phyloP scores from a whole-genome alignment of 164 flowering plant species.

The Vitis cinerea region DNA sequence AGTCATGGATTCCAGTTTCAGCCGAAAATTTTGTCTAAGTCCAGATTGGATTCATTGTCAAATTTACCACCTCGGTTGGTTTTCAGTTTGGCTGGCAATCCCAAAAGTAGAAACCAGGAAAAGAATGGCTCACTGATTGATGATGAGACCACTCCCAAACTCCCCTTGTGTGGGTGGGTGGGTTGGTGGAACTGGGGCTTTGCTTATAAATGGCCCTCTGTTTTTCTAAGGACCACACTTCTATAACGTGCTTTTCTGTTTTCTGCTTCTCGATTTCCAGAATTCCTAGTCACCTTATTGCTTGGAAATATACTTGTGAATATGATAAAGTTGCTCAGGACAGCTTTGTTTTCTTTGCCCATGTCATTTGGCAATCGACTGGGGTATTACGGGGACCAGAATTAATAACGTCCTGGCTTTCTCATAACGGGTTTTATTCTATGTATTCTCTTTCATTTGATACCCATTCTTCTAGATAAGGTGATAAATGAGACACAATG shows the following conservation, averaged over 20 bases:
- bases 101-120: conserved; percentile 11
- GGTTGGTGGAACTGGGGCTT: neutral
- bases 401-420: too few species aligned
- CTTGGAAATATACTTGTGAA: too few species aligned
- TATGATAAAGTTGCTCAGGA: neutral
- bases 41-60: conserved; percentile 3
- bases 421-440: too few species aligned
- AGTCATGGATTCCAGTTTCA: conserved; percentile 17
- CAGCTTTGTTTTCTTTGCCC: neutral
- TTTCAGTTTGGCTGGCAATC: conserved; percentile 33
- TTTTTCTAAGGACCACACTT: too few species aligned
- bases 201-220: conserved; percentile 3
- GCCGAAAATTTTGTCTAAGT: conserved; percentile 9
- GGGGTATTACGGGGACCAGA: neutral
- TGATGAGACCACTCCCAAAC: neutral
- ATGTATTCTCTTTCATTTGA: too few species aligned
- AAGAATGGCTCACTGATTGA: neutral
- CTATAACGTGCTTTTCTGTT: too few species aligned
- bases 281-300: too few species aligned
- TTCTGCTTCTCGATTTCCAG: too few species aligned
- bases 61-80: conserved; percentile 15
- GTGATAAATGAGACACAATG: too few species aligned
- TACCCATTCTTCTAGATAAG: too few species aligned
- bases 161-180: neutral
- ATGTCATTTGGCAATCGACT: neutral